These are phyloP conservation scores for Pisolithus orientalis DNA, from an alignment of 768 basidiomycete genomes.

Conservation along the genomic window DNA sequence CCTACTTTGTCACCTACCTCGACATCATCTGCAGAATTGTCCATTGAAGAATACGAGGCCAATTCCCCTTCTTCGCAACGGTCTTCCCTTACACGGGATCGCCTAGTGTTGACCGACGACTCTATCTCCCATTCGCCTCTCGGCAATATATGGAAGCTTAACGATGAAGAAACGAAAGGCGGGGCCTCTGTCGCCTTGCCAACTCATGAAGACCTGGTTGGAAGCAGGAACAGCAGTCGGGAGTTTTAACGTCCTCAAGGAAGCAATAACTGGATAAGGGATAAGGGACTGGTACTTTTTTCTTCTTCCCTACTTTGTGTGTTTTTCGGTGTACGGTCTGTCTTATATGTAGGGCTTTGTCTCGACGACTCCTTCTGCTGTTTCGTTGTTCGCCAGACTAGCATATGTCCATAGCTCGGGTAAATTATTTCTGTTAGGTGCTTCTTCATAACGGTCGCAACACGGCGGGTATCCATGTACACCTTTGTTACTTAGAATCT, in stretches of 20 bases:
- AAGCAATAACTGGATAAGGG: conserved; percentile 19
- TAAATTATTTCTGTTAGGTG: neutral
- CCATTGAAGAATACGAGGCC: conserved; percentile 51
- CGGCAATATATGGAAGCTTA: conserved; percentile 64
- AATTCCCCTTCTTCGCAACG: conserved; percentile 21
- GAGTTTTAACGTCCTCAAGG: conserved; percentile 28
- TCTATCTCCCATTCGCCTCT: conserved; percentile 28
- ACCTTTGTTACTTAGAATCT: too few relatives aligned
- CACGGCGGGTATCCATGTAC: too few relatives aligned
- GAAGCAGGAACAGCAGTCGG: conserved; percentile 35
- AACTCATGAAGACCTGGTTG: conserved; percentile 31
- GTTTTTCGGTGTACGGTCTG: neutral
- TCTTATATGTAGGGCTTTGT: neutral
- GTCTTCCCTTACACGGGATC: conserved; percentile 22
- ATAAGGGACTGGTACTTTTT: conserved; percentile 5
- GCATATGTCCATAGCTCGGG: neutral
- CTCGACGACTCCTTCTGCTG: neutral
- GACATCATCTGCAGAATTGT: conserved; percentile 60
- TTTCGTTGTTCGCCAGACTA: neutral
- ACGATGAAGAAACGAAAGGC: conserved; percentile 62
- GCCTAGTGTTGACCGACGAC: conserved; percentile 20
- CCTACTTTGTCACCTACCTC: conserved; percentile 61
- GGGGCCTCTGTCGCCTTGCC: conserved; percentile 46
- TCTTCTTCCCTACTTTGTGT: neutral
- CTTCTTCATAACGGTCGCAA: neutral